These are phyloP conservation scores for Coemansia sp. DNA, from an alignment of 192 early-diverging fungal genomes.

Conservation along the genomic window DNA sequence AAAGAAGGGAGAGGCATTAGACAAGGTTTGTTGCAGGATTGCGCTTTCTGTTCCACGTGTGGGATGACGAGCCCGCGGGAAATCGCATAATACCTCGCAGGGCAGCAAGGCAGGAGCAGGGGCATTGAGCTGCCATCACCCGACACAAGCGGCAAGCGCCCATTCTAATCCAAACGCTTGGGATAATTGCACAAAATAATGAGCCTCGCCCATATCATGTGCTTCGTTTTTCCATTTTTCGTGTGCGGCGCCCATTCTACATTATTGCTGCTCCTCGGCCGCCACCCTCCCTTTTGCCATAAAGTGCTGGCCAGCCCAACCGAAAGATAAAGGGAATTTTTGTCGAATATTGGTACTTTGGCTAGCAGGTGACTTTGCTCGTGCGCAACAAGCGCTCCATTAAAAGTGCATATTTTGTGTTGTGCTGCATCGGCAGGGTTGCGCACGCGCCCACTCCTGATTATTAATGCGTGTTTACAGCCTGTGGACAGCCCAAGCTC, in stretches of 20 bases:
- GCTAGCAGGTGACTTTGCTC: too few species aligned
- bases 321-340: too few species aligned
- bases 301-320: neutral
- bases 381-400: neutral
- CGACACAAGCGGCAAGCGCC: constrained; percentile 2
- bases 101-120: constrained; percentile 4
- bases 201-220: neutral
- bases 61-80: neutral
- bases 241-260: neutral
- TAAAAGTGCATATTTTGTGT: neutral
- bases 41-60: constrained; percentile 1
- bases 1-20: neutral
- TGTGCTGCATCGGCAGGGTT: neutral
- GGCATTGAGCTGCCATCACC: neutral
- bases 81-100: neutral
- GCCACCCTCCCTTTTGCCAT: neutral
- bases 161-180: neutral
- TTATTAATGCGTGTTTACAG: neutral
- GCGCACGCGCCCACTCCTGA: neutral
- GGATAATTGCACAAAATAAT: neutral
- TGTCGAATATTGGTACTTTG: too few species aligned
- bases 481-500: too few species aligned
- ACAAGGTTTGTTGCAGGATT: neutral
- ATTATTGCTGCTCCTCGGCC: neutral
- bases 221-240: neutral